Base-by-base conservation (phyloP, 116 monocot genomes). In the Phalaenopsis hybrid region DNA sequence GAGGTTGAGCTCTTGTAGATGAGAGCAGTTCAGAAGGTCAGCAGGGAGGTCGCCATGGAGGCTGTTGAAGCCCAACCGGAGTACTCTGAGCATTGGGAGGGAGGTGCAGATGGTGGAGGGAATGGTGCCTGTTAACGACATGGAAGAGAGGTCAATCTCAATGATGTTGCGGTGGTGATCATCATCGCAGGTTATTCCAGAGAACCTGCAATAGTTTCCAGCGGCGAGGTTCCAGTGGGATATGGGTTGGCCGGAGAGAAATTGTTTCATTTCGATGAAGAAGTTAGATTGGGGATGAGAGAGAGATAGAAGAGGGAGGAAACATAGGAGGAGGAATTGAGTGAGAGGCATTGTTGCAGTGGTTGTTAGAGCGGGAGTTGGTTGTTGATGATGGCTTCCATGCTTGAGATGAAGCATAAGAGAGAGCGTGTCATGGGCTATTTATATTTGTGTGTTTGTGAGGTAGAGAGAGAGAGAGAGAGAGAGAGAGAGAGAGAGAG, bases 171-270 rank as follows among this genome's bases (percentile, higher is more conserved):
- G 9, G 34, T 28, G 72, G 33, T 37, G 1, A 33, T 70, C 33
- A 4, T 43, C 70, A 70, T 96, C 88, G 85, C 97, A 97, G 8
- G 82, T 4, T 84, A 97, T 68, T 12, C 97, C 97, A 0, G 86
- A 41, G 63, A 88, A 84, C 75, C 70, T 79, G 84, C 97, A 97
- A 87, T 80, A 81, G 1, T 37, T 82, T 28, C 20, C 55, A 25
- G 63, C 45, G 57, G 80, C 0, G 57, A 84, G 63, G 85, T 81
- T 73, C 97, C 94, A 97, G 0, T 43, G 52, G 1, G 87, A 78
- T 75, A 90, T 88, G 75, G 76, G 65, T 7, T 81, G 78, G 17
- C 97, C 93, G 4, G 44, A 33, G 55, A 97, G 91, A 57, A 88
- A 87, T 17, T 84, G 81, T 49, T 89, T 88, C 86, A 93, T 88